Evolutionary conservation across 148 eudicot genomes (phyloP), one percentile per base, ranked within the genome.

Genomic region (Persicaria maculosa): DNA sequence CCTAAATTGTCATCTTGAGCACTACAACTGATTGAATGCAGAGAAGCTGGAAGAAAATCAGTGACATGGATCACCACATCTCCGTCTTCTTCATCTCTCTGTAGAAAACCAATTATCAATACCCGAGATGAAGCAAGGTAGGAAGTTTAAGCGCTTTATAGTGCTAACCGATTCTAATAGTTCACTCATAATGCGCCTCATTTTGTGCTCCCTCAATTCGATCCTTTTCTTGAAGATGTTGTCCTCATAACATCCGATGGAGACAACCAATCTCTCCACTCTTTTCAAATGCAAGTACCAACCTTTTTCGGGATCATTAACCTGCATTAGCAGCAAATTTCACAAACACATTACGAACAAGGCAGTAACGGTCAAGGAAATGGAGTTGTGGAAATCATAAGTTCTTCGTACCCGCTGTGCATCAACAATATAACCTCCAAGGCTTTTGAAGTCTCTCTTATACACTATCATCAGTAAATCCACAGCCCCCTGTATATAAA

Each of bases 391-490:
- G 10, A 57, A 57, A 4, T 19, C 4, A 57, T 1, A 19, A 5
- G 20, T 17, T 11, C 11, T 17, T 31, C 3, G 46, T 40, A 85
- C 90, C 80, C 78, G 44, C 43, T 87, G 78, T 71, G 72, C 73
- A 17, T 87, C 84, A 7, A 84, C 83, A 16, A 87, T 44, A 44
- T 83, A 83, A 1, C 88, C 90, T 57, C 87, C 86, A n/a, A 87
- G 36, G 31, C 77, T 77, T 20, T 81, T 79, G 53, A 83, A 84
- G 47, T 87, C 81, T 11, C 40, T 36, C 53, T 74, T 87, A 74
- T 85, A 87, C 0, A 84, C 85, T 74, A 78, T 77, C 78, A 83
- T 77, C 1, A 85, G 43, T 25, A 87, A 61, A 54, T 87, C 85
- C 0, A 87, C 74, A 1, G 80, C 83, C 0, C 85, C 90, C 88